Evolutionary conservation across 305 asterid species (phyloP).

Genomic region (Fraxinus greggii): DNA sequence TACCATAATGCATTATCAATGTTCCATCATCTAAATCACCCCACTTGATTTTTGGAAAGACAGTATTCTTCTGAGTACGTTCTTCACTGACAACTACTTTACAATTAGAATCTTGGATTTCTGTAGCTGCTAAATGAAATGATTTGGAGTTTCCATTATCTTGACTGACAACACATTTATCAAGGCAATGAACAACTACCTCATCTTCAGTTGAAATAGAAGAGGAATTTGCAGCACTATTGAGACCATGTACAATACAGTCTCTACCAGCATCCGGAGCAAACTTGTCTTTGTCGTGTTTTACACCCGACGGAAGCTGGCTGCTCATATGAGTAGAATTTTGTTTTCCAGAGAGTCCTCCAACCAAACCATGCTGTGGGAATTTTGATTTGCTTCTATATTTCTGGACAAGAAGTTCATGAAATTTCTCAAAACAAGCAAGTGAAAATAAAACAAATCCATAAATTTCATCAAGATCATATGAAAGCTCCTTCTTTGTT

Average conservation of each 20-base stretch:
- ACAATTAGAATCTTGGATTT: slow-evolving; percentile 28
- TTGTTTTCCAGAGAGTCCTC: slow-evolving; percentile 53
- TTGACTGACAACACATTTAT: slow-evolving; percentile 53
- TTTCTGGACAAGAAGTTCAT: slow-evolving; percentile 55
- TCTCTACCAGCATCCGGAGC: slow-evolving; percentile 37
- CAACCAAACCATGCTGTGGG: slow-evolving; percentile 65
- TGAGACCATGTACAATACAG: slow-evolving; percentile 30
- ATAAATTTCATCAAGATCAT: slow-evolving; percentile 13
- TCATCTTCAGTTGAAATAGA: slow-evolving; percentile 39
- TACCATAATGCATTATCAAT: slow-evolving; percentile 51
- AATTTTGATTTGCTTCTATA: slow-evolving; percentile 77
- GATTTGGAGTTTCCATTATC: slow-evolving; percentile 40
- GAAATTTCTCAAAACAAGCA: slow-evolving; percentile 24
- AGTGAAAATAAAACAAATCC: slow-evolving; percentile 12
- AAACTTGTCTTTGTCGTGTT: slow-evolving; percentile 31
- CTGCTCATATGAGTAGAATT: slow-evolving; percentile 37
- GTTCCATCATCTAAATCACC: slow-evolving; percentile 90
- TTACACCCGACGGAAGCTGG: slow-evolving; percentile 33
- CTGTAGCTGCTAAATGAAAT: slow-evolving; percentile 26
- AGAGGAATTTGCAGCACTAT: slow-evolving; percentile 27
- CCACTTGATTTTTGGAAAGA: slow-evolving; percentile 78
- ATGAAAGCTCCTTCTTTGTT: slow-evolving; percentile 1
- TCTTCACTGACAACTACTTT: slow-evolving; percentile 39
- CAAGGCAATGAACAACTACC: slow-evolving; percentile 36
- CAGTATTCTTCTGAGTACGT: slow-evolving; percentile 31